These are phyloP conservation scores for Blastobotrys aristatus DNA, from an alignment of 1,139 yeast genomes.

Conservation along the genomic window DNA sequence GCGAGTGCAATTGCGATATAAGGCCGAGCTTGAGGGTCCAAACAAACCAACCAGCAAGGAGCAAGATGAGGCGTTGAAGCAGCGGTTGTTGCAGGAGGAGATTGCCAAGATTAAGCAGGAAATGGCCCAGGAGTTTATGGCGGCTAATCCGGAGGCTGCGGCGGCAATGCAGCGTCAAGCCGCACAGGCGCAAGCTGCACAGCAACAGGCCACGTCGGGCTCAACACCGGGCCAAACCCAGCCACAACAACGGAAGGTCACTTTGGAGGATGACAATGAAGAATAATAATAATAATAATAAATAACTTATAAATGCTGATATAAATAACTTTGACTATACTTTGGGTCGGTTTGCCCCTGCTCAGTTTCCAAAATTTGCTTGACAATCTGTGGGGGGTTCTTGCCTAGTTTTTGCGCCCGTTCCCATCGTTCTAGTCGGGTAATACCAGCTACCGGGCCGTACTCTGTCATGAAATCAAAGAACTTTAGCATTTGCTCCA, in stretches of 20 bases:
- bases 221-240: not conserved
- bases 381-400: constrained; percentile 35
- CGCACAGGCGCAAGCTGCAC: constrained; percentile 1
- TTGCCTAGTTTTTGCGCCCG: constrained; percentile 81
- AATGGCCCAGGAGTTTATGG: constrained; percentile 6
- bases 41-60: constrained; percentile 12
- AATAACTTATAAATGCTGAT: constrained; percentile 18
- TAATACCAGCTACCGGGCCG: constrained; percentile 39
- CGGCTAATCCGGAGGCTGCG: constrained; percentile 4
- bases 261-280: constrained; percentile 19
- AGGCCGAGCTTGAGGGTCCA: constrained; percentile 7
- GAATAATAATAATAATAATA: constrained; percentile 1
- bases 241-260: constrained; percentile 12
- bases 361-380: constrained; percentile 26
- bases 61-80: constrained; percentile 13
- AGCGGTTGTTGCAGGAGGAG: constrained; percentile 13
- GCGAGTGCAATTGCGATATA: constrained; percentile 10
- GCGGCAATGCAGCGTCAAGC: constrained; percentile 2
- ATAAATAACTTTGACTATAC: constrained; percentile 22
- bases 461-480: constrained; percentile 35
- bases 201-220: not conserved
- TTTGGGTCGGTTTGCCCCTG: constrained; percentile 21
- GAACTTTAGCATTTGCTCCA: constrained; percentile 32
- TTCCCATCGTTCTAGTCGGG: constrained; percentile 60
- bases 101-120: constrained; percentile 13